Evolutionary conservation across 257 asterid genomes (phyloP).

Genomic region (Salvia rosmarinus): DNA sequence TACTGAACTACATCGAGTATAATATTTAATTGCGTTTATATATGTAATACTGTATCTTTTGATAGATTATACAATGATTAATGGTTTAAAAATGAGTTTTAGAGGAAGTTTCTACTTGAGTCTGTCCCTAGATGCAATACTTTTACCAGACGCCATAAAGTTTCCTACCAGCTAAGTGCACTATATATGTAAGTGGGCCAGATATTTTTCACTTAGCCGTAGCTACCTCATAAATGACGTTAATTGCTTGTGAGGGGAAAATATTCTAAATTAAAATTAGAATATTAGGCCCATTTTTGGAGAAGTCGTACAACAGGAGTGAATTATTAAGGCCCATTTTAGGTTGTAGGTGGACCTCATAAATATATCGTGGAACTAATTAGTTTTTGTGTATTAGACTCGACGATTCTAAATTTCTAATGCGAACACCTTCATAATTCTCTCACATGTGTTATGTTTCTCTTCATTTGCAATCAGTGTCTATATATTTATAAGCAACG

Average conservation of each 20-base stretch:
- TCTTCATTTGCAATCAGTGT: slow-evolving; percentile 15
- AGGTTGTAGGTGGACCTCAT: slow-evolving; percentile 8
- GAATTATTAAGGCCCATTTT: slow-evolving; percentile 21
- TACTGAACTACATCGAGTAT: neutral
- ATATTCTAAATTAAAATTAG: neutral
- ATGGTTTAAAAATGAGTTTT: too few species aligned
- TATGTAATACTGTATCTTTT: too few species aligned
- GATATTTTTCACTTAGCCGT: neutral
- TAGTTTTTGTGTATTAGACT: neutral
- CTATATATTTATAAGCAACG: neutral
- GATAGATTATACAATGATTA: too few species aligned
- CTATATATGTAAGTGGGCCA: neutral
- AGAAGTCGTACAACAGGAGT: slow-evolving; percentile 18
- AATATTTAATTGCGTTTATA: too few species aligned
- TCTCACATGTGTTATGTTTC: slow-evolving; percentile 16
- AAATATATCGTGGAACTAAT: slow-evolving; percentile 18
- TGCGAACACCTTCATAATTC: slow-evolving; percentile 2
- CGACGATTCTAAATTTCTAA: neutral
- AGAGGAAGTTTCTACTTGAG: too few species aligned
- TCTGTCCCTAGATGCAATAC: too few species aligned
- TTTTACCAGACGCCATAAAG: neutral
- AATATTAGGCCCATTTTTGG: slow-evolving; percentile 20
- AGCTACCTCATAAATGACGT: slow-evolving; percentile 33
- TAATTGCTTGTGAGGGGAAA: slow-evolving; percentile 19
- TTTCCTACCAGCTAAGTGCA: neutral